A percentile compares a stretch with the other conserved stretches of the same genome.
Evolutionary conservation across 495 filamentous ascomycete species (phyloP).

Genomic region (Penicillium malachiteum): DNA sequence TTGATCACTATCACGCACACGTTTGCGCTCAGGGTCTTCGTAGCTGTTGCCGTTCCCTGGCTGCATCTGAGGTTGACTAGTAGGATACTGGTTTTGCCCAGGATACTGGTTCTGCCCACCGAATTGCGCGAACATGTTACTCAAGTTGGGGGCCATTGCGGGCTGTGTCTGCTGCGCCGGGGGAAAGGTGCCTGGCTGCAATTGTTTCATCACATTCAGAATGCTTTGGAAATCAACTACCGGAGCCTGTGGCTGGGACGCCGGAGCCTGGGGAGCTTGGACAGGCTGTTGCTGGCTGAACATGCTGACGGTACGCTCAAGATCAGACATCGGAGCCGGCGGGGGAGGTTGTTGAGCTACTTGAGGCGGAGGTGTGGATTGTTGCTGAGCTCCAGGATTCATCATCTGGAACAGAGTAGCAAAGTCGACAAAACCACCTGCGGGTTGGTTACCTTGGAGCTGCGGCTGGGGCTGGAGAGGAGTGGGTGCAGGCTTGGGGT

Average conservation of each 20-base stretch:
- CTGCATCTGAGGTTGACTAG: slow-evolving; percentile 23
- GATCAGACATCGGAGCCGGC: slow-evolving; percentile 31
- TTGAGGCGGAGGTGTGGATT: slow-evolving; percentile 29
- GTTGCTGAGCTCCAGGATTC: slow-evolving; percentile 33
- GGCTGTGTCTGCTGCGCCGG: slow-evolving; percentile 33
- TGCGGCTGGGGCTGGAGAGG: slow-evolving; percentile 12
- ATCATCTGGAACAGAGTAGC: slow-evolving; percentile 49
- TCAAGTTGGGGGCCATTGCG: slow-evolving; percentile 39
- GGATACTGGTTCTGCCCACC: slow-evolving; percentile 32
- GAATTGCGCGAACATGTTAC: slow-evolving; percentile 52
- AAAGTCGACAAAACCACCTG: slow-evolving; percentile 40
- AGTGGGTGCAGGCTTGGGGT: slow-evolving; percentile 33
- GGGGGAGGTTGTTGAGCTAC: slow-evolving; percentile 18
- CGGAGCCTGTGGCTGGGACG: not conserved
- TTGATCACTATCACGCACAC: slow-evolving; percentile 35
- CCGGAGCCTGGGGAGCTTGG: slow-evolving; percentile 28
- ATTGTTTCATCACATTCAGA: slow-evolving; percentile 38
- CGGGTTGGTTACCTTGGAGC: slow-evolving; percentile 21
- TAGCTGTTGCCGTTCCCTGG: slow-evolving; percentile 19
- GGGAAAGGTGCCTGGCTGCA: slow-evolving; percentile 22
- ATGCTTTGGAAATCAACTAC: slow-evolving; percentile 36
- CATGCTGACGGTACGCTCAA: slow-evolving; percentile 44
- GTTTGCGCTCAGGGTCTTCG: slow-evolving; percentile 48
- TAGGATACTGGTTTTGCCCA: slow-evolving; percentile 31
- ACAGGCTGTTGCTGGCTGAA: slow-evolving; percentile 44